Base-by-base conservation (phyloP, 805 yeast genomes). In the Jamesozyma hellenica region DNA sequence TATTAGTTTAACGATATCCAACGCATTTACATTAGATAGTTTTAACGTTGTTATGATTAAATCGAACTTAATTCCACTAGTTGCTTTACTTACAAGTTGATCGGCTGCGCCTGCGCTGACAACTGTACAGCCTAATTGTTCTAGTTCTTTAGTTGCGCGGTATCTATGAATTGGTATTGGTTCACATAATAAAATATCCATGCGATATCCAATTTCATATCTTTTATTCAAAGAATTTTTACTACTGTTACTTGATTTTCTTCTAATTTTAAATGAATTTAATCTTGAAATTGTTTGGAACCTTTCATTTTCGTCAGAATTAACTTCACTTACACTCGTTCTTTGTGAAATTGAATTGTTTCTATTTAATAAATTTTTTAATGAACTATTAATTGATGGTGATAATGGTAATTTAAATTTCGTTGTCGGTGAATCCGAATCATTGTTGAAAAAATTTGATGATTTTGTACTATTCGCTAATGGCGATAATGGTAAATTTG, bases 1-100 rank as follows among this genome's bases (percentile, higher is more conserved):
- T 40, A 86, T 74, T 43, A 88, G 64, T 50, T 82, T 80, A 5
- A 82, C 81, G 26, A 90, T 79, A 63, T 87, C 95, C 6, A 76
- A 62, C 1, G 84, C 81, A 45, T 76, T 82, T 23, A 82, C 65
- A 43, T 77, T 79, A 13, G 82, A 74, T 17, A 82, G 64, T 47
- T 74, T 74, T 40, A 82, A 66, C 2, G 90, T 92, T 0, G 92
- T 77, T 43, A 88, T 67, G 23, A 88, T 85, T 31, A 87, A 48
- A 60, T 88, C 96, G 64, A 86, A 90, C 53, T 77, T 80, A 15
- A 85, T 82, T 38, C 79, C 79, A 28, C 94, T 82, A 0, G 94
- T 82, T 6, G 86, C 85, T 41, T 92, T 65, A 43, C 92, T 70
- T 12, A 87, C 73, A 43, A 87, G 67, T 44, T 87, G 96, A 44